These are phyloP conservation scores for Brasenia schreberi DNA, from an alignment of 164 flowering plant genomes.

Conservation along the genomic window DNA sequence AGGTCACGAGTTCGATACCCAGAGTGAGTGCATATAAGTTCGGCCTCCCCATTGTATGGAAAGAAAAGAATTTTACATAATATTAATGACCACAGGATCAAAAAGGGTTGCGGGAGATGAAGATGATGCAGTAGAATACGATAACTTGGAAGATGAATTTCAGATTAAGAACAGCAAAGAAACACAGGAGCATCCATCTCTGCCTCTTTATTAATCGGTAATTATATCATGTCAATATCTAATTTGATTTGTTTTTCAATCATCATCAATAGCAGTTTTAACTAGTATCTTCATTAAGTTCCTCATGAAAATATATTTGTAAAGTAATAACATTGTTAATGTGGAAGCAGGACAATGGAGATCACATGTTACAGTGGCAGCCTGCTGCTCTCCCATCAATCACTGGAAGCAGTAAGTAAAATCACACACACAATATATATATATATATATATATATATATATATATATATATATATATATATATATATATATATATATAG, in stretches of 20 bases:
- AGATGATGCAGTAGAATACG: conserved; percentile 30
- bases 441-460: too few species aligned
- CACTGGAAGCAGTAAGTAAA: conserved; percentile 57
- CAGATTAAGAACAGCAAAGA: conserved; percentile 29
- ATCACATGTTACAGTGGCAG: conserved; percentile 33
- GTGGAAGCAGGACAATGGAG: conserved; percentile 61
- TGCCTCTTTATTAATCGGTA: neutral
- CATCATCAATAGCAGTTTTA: neutral
- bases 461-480: too few species aligned
- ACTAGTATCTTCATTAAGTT: neutral
- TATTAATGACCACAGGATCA: neutral
- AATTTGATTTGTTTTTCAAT: neutral
- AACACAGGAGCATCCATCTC: conserved; percentile 7
- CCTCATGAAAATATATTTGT: too few species aligned
- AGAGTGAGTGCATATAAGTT: too few species aligned
- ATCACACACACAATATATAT: too few species aligned
- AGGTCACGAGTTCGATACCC: too few species aligned
- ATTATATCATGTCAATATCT: neutral
- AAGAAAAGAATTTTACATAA: too few species aligned
- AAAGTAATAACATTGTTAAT: too few species aligned
- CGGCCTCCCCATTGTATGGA: too few species aligned
- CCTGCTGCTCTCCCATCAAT: conserved; percentile 41
- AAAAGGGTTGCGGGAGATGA: conserved; percentile 59
- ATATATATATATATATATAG: too few species aligned
- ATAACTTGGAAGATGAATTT: conserved; percentile 75